A percentile compares a stretch with the other conserved stretches of the same genome.
Evolutionary conservation across 768 basidiomycete genomes (phyloP).

Genomic region (Podaxis sp.): DNA sequence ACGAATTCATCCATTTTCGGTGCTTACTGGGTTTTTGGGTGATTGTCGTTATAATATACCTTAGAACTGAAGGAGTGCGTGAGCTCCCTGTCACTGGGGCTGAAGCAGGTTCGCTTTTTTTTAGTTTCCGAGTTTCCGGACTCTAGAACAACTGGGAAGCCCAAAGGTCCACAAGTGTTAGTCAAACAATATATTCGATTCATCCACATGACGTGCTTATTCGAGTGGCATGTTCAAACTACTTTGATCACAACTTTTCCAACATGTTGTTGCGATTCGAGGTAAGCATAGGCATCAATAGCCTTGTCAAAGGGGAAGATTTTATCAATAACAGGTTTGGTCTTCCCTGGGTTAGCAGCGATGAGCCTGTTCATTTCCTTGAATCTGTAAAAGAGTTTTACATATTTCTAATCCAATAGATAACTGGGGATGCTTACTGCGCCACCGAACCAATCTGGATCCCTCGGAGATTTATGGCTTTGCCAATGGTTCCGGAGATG

Average conservation of each 20-base stretch:
- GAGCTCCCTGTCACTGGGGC: too few species aligned
- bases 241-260: constrained; percentile 60
- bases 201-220: too few species aligned
- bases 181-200: too few species aligned
- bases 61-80: too few species aligned
- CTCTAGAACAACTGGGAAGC: too few species aligned
- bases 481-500: constrained; percentile 29
- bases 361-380: constrained; percentile 49
- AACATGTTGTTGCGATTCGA: constrained; percentile 51
- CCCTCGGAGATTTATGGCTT: constrained; percentile 41
- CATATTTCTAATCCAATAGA: too few species aligned
- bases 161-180: too few species aligned
- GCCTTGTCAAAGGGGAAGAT: constrained; percentile 56
- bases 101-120: too few species aligned
- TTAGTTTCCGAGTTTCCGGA: too few species aligned
- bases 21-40: too few species aligned
- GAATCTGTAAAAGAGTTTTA: constrained; percentile 31
- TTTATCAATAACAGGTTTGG: constrained; percentile 50
- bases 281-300: constrained; percentile 45
- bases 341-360: constrained; percentile 31
- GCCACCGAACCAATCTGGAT: constrained; percentile 52
- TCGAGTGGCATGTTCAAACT: background rate
- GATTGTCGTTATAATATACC: too few species aligned
- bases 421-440: constrained; percentile 34
- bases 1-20: too few species aligned